Evolutionary conservation across 2,329 filamentous ascomycete species (phyloP).

Genomic region (Fusarium clavum): DNA sequence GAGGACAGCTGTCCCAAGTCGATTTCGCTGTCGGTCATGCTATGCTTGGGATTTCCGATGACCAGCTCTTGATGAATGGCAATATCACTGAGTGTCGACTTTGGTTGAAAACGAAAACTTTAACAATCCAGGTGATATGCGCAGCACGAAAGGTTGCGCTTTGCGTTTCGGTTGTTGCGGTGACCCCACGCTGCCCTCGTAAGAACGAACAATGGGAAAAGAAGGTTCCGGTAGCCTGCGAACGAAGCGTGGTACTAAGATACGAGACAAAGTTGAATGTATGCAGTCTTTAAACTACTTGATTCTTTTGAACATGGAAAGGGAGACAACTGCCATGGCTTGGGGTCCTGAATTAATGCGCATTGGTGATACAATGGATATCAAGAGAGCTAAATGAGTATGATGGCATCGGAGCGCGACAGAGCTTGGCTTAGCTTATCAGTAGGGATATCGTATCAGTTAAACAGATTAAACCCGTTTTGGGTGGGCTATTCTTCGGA

Average conservation of each 20-base stretch:
- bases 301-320: background rate
- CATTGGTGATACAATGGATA: conserved; percentile 1
- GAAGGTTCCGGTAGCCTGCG: background rate
- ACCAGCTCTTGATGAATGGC: background rate
- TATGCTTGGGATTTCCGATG: conserved; percentile 11
- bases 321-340: background rate
- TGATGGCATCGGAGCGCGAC: conserved; percentile 33
- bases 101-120: background rate
- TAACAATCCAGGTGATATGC: background rate
- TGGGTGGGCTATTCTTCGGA: conserved; percentile 36
- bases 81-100: background rate
- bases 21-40: conserved; percentile 51
- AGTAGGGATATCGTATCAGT: conserved; percentile 7
- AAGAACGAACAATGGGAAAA: conserved; percentile 9
- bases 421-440: conserved; percentile 24
- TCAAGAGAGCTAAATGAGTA: conserved; percentile 25
- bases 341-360: conserved; percentile 6
- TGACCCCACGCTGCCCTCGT: conserved; percentile 22
- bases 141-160: background rate
- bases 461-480: conserved; percentile 24
- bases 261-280: background rate
- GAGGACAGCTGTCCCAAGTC: conserved; percentile 78
- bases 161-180: conserved; percentile 18
- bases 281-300: background rate
- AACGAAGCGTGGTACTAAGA: background rate